Base-by-base conservation (phyloP, 2,329 filamentous ascomycete genomes). In the Juglanconis juglandina region DNA sequence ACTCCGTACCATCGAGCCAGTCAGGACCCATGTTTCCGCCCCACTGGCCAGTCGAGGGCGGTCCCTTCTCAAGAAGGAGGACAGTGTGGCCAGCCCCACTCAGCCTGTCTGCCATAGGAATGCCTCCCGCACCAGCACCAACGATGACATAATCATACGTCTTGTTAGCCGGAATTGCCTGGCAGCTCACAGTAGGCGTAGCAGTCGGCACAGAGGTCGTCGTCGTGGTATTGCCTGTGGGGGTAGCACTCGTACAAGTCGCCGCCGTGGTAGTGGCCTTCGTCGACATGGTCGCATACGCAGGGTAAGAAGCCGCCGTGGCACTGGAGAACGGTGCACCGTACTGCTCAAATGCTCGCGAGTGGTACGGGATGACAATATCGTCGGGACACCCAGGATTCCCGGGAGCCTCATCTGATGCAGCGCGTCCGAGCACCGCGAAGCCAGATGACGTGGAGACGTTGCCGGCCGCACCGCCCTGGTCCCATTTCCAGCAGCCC, bases 91-190 rank as follows among this genome's bases (percentile, higher is more conserved):
- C 85, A 56, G 79, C 75, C 67, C 84, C 83, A 44, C 83, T 85
- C 34, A 88, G 78, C 69, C 79, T 81, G 68, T 85, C 83, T 6
- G 85, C 84, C 58, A 87, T 79, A 57, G 75, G 73, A 53, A 87
- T 82, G 52, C 84, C 85, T 52, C 81, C 85, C 6, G 84, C 82
- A 61, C 85, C 85, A 44, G 76, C 81, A 24, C 85, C 85, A 58
- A 86, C 79, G 52, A 87, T 76, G 57, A 87, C 83, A 71, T 87
- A 87, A 69, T 87, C 84, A 67, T 81, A 87, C 0, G 80, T 76
- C 34, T 53, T 60, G 41, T 47, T 39, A 11, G 53, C 48, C 10
- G 58, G 58, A 7, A 60, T 53, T 1, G 32, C 39, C 41, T 60
- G 42, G 34, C 58, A 60, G 8, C 33, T 49, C n/a, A 30, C 53